Base-by-base conservation (phyloP, 331 rosid genomes). In the Pyrus hybrid region DNA sequence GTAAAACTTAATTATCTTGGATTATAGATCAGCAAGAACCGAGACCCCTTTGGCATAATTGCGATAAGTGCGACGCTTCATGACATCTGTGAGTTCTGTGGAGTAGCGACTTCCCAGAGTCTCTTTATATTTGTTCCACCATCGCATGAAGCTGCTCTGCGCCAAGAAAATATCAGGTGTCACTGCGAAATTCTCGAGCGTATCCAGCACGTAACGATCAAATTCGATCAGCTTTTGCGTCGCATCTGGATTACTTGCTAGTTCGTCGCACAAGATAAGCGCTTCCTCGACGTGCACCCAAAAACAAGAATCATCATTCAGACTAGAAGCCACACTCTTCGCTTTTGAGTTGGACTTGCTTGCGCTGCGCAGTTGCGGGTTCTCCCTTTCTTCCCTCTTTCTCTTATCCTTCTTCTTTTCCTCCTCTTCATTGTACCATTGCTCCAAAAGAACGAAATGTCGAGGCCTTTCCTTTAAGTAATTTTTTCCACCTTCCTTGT, bases 211-310 rank as follows among this genome's bases (percentile, higher is more conserved):
- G 78, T 89, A 75, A 0, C 30, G 32, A 81, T 93, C 98, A 33
- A 90, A 93, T 12, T 68, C 8, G 11, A 3, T 22, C 83, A 87
- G 47, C 53, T 75, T 71, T 5, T 3, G 6, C 13, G 5, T 5
- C 17, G 57, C 70, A 53, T 16, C 6, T 5, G 4, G 65, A 28
- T 77, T 77, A 22, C 54, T 85, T 23, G 81, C 82, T 14, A 0
- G 22, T 23, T 0, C 62, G 62, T 56, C 3, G 68, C 86, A 88
- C 5, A 49, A 81, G 35, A 86, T 72, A 9, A 13, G 74, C 74
- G 86, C 92, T 68, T 88, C 91, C 79, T 92, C 96, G 73, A 90
- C 87, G 5, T 54, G 41, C 23, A 87, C 93, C 97, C 96, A 92
- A 63, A 93, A 93, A 77, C 93, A 86, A 23, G 96, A 88, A 79